A percentile compares a stretch with the other conserved stretches of the same genome.
These are phyloP conservation scores for Letharia lupina DNA, from an alignment of 495 filamentous ascomycete genomes.

Conservation along the genomic window DNA sequence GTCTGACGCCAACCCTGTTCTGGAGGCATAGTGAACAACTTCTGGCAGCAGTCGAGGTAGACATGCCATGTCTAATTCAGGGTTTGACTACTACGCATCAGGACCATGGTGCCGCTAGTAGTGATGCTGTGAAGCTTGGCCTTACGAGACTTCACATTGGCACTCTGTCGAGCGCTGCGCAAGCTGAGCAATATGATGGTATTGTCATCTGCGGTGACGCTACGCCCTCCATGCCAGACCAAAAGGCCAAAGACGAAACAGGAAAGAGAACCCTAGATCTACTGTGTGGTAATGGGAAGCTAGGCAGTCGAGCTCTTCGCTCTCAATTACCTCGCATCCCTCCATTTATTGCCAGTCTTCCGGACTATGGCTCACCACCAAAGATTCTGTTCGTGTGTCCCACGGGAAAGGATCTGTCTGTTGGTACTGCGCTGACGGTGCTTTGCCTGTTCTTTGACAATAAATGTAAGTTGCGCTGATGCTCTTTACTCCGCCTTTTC, in stretches of 20 bases:
- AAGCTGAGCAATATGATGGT: conserved; percentile 32
- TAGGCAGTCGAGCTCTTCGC: conserved; percentile 68
- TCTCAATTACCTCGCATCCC: conserved; percentile 51
- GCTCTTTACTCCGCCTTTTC: background rate
- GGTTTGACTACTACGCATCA: conserved; percentile 37
- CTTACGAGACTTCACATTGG: conserved; percentile 34
- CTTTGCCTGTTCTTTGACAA: conserved; percentile 55
- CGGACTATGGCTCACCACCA: conserved; percentile 19
- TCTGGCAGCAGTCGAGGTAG: conserved; percentile 50
- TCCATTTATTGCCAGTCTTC: conserved; percentile 33
- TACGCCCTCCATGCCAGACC: conserved; percentile 29
- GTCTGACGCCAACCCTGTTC: conserved; percentile 67
- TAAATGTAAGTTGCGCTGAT: conserved; percentile 35
- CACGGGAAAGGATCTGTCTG: conserved; percentile 57
- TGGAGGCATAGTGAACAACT: conserved; percentile 58
- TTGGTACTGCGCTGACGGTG: conserved; percentile 52
- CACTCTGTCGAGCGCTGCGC: background rate
- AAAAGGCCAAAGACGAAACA: conserved; percentile 26
- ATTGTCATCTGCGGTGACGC: conserved; percentile 39
- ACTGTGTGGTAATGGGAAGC: conserved; percentile 55
- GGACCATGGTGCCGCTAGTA: conserved; percentile 31
- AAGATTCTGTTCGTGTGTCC: conserved; percentile 52
- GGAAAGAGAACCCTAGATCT: conserved; percentile 48
- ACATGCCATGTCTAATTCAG: conserved; percentile 56
- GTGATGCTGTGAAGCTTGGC: conserved; percentile 23